Evolutionary conservation across 805 yeast genomes (phyloP).

Genomic region (Candida boleticola): DNA sequence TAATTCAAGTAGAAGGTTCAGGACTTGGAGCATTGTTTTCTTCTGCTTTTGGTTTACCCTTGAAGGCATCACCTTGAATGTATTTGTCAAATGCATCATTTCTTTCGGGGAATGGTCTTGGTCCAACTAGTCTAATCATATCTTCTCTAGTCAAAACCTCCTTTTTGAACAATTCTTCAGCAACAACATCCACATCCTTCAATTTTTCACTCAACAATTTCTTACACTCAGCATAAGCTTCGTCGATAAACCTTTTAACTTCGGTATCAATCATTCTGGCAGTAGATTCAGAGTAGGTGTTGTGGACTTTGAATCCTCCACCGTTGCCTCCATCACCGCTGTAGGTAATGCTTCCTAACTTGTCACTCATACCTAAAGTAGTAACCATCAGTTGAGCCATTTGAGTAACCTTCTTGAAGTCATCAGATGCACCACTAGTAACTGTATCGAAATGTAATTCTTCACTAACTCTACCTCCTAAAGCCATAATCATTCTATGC

Average conservation of each 20-base stretch:
- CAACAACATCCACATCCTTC: constrained; percentile 65
- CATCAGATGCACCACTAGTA: constrained; percentile 91
- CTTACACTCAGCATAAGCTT: constrained; percentile 61
- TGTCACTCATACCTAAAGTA: constrained; percentile 81
- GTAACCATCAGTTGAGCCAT: constrained; percentile 91
- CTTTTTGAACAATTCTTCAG: constrained; percentile 65
- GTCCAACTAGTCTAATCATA: constrained; percentile 73
- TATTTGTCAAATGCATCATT: constrained; percentile 91
- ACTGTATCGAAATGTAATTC: constrained; percentile 85
- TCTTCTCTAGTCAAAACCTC: constrained; percentile 83
- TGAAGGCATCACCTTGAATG: constrained; percentile 52
- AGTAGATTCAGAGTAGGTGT: constrained; percentile 73
- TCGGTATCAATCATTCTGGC: constrained; percentile 67
- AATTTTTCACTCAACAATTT: constrained; percentile 55
- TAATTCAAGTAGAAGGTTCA: neutral
- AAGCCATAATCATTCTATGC: constrained; percentile 90
- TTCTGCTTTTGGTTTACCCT: constrained; percentile 18
- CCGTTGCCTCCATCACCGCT: constrained; percentile 38
- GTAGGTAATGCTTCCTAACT: constrained; percentile 65
- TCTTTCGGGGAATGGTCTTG: constrained; percentile 73
- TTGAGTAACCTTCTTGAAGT: constrained; percentile 84
- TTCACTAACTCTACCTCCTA: constrained; percentile 91
- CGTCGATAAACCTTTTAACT: constrained; percentile 63
- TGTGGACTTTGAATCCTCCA: constrained; percentile 51
- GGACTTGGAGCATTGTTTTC: neutral